These are phyloP conservation scores for Trypanosoma mega DNA, from an alignment of 208 protist genomes.

Conservation along the genomic window DNA sequence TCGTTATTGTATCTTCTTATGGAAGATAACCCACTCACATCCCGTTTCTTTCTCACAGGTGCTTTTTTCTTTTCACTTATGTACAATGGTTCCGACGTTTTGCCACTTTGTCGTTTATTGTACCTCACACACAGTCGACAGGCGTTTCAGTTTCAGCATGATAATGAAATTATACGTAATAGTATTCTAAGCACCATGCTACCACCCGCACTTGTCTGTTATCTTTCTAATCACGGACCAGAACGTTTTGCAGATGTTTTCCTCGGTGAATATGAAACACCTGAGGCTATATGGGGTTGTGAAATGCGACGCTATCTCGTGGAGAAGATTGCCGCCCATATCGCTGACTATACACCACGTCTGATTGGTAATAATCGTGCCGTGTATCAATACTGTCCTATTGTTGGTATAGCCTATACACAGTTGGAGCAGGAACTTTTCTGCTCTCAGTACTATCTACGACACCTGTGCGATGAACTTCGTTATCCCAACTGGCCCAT, in stretches of 20 bases:
- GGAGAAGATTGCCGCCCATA: slow-evolving; percentile 89
- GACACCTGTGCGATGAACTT: slow-evolving; percentile 90
- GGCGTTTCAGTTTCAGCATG: slow-evolving; percentile 57
- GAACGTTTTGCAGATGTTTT: slow-evolving; percentile 92
- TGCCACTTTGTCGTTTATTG: slow-evolving; percentile 86
- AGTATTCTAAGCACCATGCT: slow-evolving; percentile 89
- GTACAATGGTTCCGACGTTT: slow-evolving; percentile 93
- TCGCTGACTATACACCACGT: slow-evolving; percentile 92
- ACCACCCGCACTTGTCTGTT: slow-evolving; percentile 94
- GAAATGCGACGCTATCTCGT: slow-evolving; percentile 91
- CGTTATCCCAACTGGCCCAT: slow-evolving; percentile 94
- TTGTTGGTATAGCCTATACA: slow-evolving; percentile 85
- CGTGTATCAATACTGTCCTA: slow-evolving; percentile 93
- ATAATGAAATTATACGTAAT: slow-evolving; percentile 53
- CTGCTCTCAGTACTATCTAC: slow-evolving; percentile 94
- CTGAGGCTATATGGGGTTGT: slow-evolving; percentile 94
- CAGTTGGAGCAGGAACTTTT: slow-evolving; percentile 92
- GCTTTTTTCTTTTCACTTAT: slow-evolving; percentile 94
- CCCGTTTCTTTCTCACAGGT: slow-evolving; percentile 90
- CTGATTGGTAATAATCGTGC: slow-evolving; percentile 86
- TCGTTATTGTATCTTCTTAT: slow-evolving; percentile 84
- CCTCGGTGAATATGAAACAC: slow-evolving; percentile 93
- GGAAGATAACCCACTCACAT: slow-evolving; percentile 83
- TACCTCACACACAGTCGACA: slow-evolving; percentile 85
- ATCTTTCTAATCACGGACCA: slow-evolving; percentile 87